Conservation (phyloP, 176 grass and related monocot species). For the Carex myosuroides region DNA sequence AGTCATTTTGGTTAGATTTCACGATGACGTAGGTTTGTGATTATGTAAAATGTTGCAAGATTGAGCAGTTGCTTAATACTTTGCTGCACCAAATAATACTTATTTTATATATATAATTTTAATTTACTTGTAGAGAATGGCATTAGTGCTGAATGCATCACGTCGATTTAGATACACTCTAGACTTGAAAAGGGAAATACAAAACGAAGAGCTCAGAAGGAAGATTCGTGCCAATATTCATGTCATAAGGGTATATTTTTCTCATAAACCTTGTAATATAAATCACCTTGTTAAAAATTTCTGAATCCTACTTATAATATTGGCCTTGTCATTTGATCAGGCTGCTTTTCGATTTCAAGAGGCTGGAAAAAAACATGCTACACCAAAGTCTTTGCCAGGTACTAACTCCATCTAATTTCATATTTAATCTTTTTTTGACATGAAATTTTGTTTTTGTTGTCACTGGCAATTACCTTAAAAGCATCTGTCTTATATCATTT, state of each 20-base stretch:
- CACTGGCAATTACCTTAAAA: background rate
- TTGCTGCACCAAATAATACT: background rate
- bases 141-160: conserved; percentile 81
- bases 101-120: background rate
- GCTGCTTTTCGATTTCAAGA: conserved; percentile 80
- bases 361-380: conserved; percentile 37
- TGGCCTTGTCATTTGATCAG: conserved; percentile 31
- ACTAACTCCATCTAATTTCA: background rate
- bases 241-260: conserved; percentile 54
- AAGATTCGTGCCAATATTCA: conserved; percentile 88
- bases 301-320: background rate
- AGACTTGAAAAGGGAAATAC: conserved; percentile 75
- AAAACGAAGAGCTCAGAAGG: conserved; percentile 59
- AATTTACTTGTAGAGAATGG: conserved; percentile 53
- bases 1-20: background rate
- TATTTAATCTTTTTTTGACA: background rate
- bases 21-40: background rate
- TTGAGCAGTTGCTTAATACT: background rate
- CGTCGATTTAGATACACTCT: conserved; percentile 89
- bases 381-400: conserved; percentile 29
- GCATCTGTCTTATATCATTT: background rate
- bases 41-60: background rate
- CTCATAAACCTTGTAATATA: background rate
- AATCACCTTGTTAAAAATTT: background rate
- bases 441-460: background rate